These are phyloP conservation scores for Fusarium hainanense DNA, from an alignment of 2,329 filamentous ascomycete genomes.

Conservation along the genomic window DNA sequence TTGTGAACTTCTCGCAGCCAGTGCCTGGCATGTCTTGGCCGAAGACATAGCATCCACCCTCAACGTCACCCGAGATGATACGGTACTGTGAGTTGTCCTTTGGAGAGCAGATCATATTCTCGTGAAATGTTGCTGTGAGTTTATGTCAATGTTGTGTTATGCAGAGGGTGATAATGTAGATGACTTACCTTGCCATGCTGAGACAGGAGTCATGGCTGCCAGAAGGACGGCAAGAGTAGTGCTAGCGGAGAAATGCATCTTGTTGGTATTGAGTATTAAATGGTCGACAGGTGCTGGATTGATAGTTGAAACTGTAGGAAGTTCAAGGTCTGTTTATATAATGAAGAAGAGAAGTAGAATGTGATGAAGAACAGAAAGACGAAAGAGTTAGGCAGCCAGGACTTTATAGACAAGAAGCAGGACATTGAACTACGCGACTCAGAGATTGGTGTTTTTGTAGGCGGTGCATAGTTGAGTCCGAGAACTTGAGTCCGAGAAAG, in stretches of 20 bases:
- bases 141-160: not conserved
- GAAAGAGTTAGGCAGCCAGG: not conserved
- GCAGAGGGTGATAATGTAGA: accelerated
- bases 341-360: not conserved
- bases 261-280: not conserved
- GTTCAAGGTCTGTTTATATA: accelerated
- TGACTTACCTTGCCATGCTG: not conserved
- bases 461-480: not conserved
- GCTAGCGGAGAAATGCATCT: not conserved
- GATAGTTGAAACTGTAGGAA: not conserved
- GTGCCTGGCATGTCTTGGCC: not conserved
- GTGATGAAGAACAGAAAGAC: not conserved
- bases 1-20: not conserved
- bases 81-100: not conserved
- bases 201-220: not conserved
- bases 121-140: not conserved
- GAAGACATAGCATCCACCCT: accelerated
- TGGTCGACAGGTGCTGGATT: accelerated
- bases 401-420: not conserved
- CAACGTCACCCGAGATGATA: accelerated
- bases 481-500: no score
- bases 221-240: not conserved
- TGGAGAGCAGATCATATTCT: not conserved
- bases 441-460: accelerated
- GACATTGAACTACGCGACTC: not conserved